Evolutionary conservation across 2,329 filamentous ascomycete species (phyloP), one percentile per base, ranked within the genome.

Genomic region (Tolypocladium tropicale): DNA sequence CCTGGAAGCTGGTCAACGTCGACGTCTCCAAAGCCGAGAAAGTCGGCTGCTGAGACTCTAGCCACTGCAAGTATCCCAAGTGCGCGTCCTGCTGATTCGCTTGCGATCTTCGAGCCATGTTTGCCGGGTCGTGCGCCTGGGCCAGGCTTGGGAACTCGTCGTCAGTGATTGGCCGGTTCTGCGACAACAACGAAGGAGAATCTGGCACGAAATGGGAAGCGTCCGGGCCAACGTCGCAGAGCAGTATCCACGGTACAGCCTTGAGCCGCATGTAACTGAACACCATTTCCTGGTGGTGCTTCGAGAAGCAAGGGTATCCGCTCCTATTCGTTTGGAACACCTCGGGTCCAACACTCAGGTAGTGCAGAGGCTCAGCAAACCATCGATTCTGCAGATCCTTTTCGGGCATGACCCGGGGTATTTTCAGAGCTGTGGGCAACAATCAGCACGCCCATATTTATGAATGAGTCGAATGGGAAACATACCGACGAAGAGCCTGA

Each of bases 401-500:
- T 55, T 83, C 76, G 0, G 85, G 84, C 58, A 87, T 75, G 14
- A 78, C 73, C 28, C 74, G 76, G 14, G 84, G 83, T 16, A 88
- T 71, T 61, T 77, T 75, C 34, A 88, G 66, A 2, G 79, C 82
- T 84, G 49, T 52, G 14, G 14, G 43, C 21, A 30, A 11, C 10
- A 41, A 48, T 56, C 34, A 53, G 21, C 30, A 36, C 9, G 2
- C 6, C 23, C 10, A 3, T 33, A 12, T 39, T 25, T 32, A 43
- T n/a, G 30, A 25, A 12, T 32, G 32, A 33, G 41, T 18, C 7
- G 11, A 21, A 51, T 50, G 52, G 54, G 12, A 51, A 39, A 68
- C 90, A 76, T 86, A 96, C 93, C 89, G 71, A 96, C 83, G 65
- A 84, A 87, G 39, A 99, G 78, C 68, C 90, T 83, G 56, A 80